Conservation (phyloP, 139 green algal genomes). For the Chlamydomonas urium region DNA sequence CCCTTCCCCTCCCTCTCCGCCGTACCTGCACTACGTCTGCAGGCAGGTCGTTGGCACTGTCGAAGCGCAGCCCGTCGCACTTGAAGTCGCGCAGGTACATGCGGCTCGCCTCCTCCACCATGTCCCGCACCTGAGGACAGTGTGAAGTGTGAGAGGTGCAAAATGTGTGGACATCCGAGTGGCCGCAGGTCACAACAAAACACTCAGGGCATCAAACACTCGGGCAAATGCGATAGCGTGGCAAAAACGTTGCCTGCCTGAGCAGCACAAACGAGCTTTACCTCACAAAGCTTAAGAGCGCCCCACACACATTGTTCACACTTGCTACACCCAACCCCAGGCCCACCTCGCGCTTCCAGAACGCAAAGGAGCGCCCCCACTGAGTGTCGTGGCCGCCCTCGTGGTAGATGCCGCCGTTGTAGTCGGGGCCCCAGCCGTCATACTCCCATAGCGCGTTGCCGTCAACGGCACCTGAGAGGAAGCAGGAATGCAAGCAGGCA, state of each 20-base stretch:
- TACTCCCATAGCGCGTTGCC: conserved; percentile 57
- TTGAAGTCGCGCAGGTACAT: conserved; percentile 42
- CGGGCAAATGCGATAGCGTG: too few relatives aligned
- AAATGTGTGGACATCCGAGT: background rate
- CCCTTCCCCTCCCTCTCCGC: background rate
- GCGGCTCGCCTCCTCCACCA: conserved; percentile 28
- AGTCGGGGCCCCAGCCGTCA: conserved; percentile 51
- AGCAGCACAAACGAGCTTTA: too few relatives aligned
- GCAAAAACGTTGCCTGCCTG: too few relatives aligned
- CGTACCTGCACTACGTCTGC: conserved; percentile 43
- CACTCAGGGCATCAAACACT: too few relatives aligned
- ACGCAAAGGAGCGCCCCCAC: conserved; percentile 55
- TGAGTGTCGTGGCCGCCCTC: conserved; percentile 52
- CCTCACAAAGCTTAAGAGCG: too few relatives aligned
- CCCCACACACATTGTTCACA: too few relatives aligned
- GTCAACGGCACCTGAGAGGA: background rate
- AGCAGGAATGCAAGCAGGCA: background rate
- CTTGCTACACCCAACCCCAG: too few relatives aligned
- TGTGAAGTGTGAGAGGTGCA: background rate
- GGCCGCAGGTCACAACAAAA: too few relatives aligned
- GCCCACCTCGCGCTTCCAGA: conserved; percentile 64
- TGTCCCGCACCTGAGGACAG: conserved; percentile 26
- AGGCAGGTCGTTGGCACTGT: conserved; percentile 63
- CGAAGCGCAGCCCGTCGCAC: conserved; percentile 63
- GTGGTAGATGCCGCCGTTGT: conserved; percentile 65